Evolutionary conservation across 805 yeast species (phyloP).

Genomic region (Nematodospora valgi): DNA sequence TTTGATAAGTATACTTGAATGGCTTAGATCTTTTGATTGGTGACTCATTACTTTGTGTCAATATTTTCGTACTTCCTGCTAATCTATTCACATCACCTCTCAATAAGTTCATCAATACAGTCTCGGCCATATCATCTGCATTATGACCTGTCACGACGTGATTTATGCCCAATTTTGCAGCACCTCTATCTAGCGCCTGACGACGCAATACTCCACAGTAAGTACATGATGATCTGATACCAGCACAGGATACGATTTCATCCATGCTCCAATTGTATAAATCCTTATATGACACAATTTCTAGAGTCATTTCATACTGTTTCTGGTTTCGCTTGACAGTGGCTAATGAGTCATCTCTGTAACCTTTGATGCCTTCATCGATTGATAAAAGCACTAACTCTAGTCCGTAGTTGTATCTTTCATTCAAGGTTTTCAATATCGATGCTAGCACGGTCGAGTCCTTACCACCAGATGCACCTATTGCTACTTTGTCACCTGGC

Average conservation of each 20-base stretch:
- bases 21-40: conserved; percentile 95
- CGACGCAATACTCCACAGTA: conserved; percentile 97
- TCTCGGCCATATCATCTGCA: conserved; percentile 99
- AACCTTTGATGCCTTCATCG: conserved; percentile 97
- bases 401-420: conserved; percentile 84
- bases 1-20: conserved; percentile 91
- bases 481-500: conserved; percentile 85
- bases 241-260: conserved; percentile 91
- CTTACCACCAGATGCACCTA: conserved; percentile 98
- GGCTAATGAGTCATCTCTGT: conserved; percentile 94
- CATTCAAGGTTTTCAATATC: conserved; percentile 80
- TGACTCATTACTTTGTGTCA: conserved; percentile 79
- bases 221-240: conserved; percentile 90
- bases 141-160: conserved; percentile 98
- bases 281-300: conserved; percentile 81
- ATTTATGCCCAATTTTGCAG: conserved; percentile 73
- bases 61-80: conserved; percentile 81
- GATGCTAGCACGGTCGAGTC: conserved; percentile 95
- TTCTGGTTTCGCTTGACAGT: conserved; percentile 90
- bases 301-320: conserved; percentile 78
- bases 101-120: conserved; percentile 88
- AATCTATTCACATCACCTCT: conserved; percentile 96
- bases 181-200: conserved; percentile 96
- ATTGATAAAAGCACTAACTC: conserved; percentile 77
- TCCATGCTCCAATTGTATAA: conserved; percentile 99